phyloP scores from a whole-genome alignment of 192 early-diverging fungal genomes.

The Backusella liffmaniae region DNA sequence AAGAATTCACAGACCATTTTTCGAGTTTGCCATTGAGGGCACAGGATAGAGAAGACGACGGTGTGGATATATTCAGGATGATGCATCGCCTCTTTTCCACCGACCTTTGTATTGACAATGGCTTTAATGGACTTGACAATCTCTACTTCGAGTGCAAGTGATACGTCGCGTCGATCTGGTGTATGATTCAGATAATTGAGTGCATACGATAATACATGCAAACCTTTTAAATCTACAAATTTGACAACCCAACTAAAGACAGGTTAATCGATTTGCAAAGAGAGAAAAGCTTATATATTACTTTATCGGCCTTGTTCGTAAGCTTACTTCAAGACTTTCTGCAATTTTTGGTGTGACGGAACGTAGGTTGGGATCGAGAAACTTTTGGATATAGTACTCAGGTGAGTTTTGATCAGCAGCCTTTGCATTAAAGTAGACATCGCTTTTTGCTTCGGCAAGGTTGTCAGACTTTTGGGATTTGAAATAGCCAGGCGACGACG shows the following conservation, averaged over 20 bases:
- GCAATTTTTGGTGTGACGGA: conserved; percentile 46
- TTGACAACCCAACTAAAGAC: conserved; percentile 63
- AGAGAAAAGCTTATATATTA: conserved; percentile 16
- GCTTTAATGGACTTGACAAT: conserved; percentile 78
- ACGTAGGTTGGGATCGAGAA: conserved; percentile 45
- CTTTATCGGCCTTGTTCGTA: conserved; percentile 55
- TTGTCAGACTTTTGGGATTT: too few species aligned
- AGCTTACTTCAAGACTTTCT: conserved; percentile 50
- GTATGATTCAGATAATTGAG: conserved; percentile 37
- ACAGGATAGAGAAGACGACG: conserved; percentile 72
- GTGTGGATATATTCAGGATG: conserved; percentile 71
- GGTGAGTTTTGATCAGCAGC: conserved; percentile 47
- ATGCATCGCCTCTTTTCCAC: conserved; percentile 67
- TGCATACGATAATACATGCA: conserved; percentile 63
- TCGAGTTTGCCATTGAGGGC: conserved; percentile 69
- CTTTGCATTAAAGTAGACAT: background rate
- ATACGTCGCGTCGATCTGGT: conserved; percentile 47
- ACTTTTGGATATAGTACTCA: conserved; percentile 52
- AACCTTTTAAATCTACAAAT: conserved; percentile 75
- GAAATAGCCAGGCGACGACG: conserved; percentile 1
- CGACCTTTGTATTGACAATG: conserved; percentile 66
- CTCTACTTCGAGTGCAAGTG: conserved; percentile 71
- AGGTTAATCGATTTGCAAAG: too few species aligned
- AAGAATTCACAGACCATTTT: conserved; percentile 71
- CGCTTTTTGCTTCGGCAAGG: background rate